phyloP scores from a whole-genome alignment of 495 filamentous ascomycete species.

The Glutinoglossum americanum region DNA sequence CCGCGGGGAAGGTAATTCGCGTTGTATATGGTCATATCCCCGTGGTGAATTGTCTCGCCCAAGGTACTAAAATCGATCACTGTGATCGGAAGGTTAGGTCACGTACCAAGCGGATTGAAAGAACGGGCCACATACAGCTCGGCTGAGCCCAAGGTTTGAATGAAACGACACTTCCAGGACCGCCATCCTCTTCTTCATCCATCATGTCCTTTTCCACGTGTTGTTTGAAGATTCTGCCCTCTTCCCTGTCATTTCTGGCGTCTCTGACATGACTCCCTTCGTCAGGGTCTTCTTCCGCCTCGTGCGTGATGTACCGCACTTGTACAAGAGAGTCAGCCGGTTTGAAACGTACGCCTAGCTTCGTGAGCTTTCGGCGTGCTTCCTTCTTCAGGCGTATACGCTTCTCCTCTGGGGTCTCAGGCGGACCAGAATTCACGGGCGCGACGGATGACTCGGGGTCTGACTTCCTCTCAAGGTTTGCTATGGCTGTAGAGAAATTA shows the following conservation, averaged over 20 bases:
- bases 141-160: slow-evolving; percentile 24
- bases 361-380: slow-evolving; percentile 45
- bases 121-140: slow-evolving; percentile 16
- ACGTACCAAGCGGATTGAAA: slow-evolving; percentile 10
- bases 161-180: slow-evolving; percentile 22
- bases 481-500: slow-evolving; percentile 37
- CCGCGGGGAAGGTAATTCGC: slow-evolving; percentile 40
- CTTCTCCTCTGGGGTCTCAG: slow-evolving; percentile 59
- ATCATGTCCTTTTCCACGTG: slow-evolving; percentile 36
- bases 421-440: slow-evolving; percentile 28
- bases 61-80: slow-evolving; percentile 35
- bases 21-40: slow-evolving; percentile 24
- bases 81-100: slow-evolving; percentile 6
- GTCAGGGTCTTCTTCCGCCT: slow-evolving; percentile 59
- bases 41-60: neutral
- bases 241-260: slow-evolving; percentile 45
- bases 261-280: slow-evolving; percentile 43
- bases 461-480: slow-evolving; percentile 41
- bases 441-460: slow-evolving; percentile 30
- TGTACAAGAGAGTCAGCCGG: slow-evolving; percentile 49
- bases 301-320: slow-evolving; percentile 52
- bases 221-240: slow-evolving; percentile 65
- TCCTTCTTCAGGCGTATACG: slow-evolving; percentile 59
- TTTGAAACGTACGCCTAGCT: slow-evolving; percentile 49
- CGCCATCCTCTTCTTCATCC: slow-evolving; percentile 40